Percentiles rank a stretch among this genome's conserved stretches.
These are phyloP conservation scores for Hamigera avellanea DNA, from an alignment of 495 filamentous ascomycete genomes.

Conservation along the genomic window DNA sequence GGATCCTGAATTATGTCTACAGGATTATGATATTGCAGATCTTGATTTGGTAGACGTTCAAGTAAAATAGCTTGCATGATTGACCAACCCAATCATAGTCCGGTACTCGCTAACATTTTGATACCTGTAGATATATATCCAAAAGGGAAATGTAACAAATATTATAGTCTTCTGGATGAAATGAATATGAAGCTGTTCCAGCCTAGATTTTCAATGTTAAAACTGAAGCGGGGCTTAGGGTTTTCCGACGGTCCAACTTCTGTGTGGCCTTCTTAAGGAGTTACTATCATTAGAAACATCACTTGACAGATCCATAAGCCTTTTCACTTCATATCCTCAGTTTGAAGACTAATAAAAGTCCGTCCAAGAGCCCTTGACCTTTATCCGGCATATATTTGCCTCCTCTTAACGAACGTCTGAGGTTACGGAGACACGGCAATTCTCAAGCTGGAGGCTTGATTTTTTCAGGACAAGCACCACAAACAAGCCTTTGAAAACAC, in stretches of 20 bases:
- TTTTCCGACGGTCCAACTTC: background rate
- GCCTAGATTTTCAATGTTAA: too few species aligned
- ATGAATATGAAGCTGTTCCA: background rate
- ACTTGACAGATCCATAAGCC: background rate
- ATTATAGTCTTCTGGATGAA: background rate
- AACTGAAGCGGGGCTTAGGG: too few species aligned
- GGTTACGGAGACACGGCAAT: too few species aligned
- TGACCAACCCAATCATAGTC: background rate
- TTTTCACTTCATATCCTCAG: background rate
- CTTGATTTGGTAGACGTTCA: slow-evolving; percentile 70
- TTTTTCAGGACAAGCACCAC: too few species aligned
- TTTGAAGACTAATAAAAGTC: background rate
- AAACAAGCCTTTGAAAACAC: too few species aligned
- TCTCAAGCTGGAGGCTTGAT: too few species aligned
- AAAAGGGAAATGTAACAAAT: background rate
- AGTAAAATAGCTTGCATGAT: slow-evolving; percentile 28
- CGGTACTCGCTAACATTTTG: background rate
- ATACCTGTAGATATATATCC: background rate
- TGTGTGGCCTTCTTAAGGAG: background rate
- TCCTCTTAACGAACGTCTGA: too few species aligned
- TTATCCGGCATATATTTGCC: background rate
- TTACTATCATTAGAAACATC: background rate
- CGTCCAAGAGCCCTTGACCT: background rate
- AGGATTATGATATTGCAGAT: slow-evolving; percentile 65
- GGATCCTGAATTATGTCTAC: slow-evolving; percentile 45